Percentiles rank a stretch among this genome's conserved stretches.
phyloP scores from a whole-genome alignment of 2,329 filamentous ascomycete genomes.

The Camillea tinctor region DNA sequence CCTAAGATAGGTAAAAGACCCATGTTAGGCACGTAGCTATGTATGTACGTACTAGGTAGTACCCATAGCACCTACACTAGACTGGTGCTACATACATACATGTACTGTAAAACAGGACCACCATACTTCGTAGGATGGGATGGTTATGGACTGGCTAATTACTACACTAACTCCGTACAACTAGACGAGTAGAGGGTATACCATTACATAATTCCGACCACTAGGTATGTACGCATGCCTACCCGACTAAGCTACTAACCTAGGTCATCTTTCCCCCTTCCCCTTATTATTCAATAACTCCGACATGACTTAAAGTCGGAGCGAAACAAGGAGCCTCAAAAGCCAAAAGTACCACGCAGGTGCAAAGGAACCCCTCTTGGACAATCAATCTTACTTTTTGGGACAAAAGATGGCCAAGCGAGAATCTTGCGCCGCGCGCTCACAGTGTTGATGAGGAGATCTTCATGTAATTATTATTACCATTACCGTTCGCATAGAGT shows the following conservation, averaged over 20 bases:
- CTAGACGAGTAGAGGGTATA: neutral
- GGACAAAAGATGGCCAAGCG: neutral
- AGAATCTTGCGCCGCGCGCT: neutral
- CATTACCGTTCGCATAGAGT: neutral
- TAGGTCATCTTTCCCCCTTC: no score
- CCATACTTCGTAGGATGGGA: no score
- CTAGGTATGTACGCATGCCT: no score
- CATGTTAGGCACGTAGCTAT: neutral
- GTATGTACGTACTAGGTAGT: neutral
- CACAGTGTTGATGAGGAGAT: neutral
- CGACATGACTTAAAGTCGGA: neutral
- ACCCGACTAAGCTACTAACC: no score
- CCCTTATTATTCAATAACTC: neutral
- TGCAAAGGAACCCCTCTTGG: neutral
- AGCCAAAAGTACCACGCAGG: neutral
- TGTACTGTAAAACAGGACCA: no score
- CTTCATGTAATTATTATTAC: neutral
- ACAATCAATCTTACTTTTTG: neutral
- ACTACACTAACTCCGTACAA: no score
- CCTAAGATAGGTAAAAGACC: neutral
- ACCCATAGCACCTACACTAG: no score
- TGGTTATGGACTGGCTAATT: no score
- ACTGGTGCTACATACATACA: no score
- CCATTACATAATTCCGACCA: neutral
- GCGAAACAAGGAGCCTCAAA: neutral